Evolutionary conservation across 352 stramenopile genomes (phyloP).

Genomic region (Pythium dissimile): DNA sequence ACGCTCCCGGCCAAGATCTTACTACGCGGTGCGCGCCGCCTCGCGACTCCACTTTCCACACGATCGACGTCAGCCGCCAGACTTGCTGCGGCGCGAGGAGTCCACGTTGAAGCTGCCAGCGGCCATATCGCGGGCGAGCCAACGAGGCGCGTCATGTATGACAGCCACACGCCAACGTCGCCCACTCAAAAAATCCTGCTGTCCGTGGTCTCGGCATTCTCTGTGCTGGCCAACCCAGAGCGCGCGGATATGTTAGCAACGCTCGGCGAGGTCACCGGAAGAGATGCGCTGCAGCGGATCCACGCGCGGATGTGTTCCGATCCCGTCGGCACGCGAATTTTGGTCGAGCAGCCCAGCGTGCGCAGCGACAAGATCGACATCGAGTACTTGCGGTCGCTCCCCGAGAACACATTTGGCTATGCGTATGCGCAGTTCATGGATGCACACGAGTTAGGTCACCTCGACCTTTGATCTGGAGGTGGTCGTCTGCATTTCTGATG

Average conservation of each 20-base stretch:
- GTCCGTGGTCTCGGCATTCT: constrained; percentile 83
- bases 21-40: constrained; percentile 2
- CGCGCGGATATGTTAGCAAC: constrained; percentile 94
- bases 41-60: no score
- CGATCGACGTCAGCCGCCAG: not conserved
- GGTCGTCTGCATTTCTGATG: no score
- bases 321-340: constrained; percentile 80
- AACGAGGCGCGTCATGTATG: constrained; percentile 59
- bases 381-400: constrained; percentile 55
- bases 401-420: constrained; percentile 83
- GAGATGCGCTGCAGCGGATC: constrained; percentile 83
- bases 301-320: constrained; percentile 85
- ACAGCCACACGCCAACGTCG: constrained; percentile 68
- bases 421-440: constrained; percentile 91
- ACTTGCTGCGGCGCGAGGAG: not conserved
- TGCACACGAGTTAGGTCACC: constrained; percentile 68
- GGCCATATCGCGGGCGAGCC: constrained; percentile 41
- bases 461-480: no score
- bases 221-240: constrained; percentile 90
- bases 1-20: not conserved
- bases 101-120: not conserved
- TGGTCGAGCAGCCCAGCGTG: constrained; percentile 86
- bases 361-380: constrained; percentile 78
- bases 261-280: constrained; percentile 93
- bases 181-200: constrained; percentile 86